Base-by-base conservation (phyloP, 176 grass and related monocot species). In the Hyparrhenia diplandra region DNA sequence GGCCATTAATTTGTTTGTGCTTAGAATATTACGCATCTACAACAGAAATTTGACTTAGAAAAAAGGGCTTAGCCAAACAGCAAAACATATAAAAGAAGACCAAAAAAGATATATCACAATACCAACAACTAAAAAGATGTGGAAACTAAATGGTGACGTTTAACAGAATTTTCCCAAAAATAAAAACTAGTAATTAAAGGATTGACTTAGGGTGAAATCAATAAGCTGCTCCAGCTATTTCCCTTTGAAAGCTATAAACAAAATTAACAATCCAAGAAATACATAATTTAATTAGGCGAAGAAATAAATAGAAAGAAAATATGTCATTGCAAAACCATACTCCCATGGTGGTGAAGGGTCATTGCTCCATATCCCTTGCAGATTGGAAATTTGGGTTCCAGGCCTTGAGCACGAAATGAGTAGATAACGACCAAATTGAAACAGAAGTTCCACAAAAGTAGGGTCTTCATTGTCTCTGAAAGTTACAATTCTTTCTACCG, bases 291-390 rank as follows among this genome's bases (percentile, higher is more conserved):
- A 69, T 29, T 11, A 67, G 32, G 4, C 28, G 75, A 35, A 39
- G 10, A 54, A 54, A 54, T 54, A n/a, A 54, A 54, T 7, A 54
- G 66, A 77, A 39, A 36, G n/a, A 76, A 60, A 25, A 75, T 57
- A 86, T 86, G 46, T 9, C 21, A 25, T 36, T 68, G 59, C 43
- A 82, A 70, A 85, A 87, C 29, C 88, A 59, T 91, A 97, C 94
- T 86, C 89, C 94, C 94, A 97, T 75, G 89, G 60, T 75, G 94
- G 91, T 20, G 61, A 29, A 73, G 17, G 72, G 37, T 97, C 87
- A 27, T 97, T 90, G 75, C 55, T 97, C 94, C 94, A 97, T 85
- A 97, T 94, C 69, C 94, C 94, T 93, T 97, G 94, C 40, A 97
- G 88, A 79, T 94, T 97, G 20, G 94, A 67, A 84, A 91, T 75